phyloP scores from a whole-genome alignment of 73 alveolate genomes.

The Vitrella brassicaformis region DNA sequence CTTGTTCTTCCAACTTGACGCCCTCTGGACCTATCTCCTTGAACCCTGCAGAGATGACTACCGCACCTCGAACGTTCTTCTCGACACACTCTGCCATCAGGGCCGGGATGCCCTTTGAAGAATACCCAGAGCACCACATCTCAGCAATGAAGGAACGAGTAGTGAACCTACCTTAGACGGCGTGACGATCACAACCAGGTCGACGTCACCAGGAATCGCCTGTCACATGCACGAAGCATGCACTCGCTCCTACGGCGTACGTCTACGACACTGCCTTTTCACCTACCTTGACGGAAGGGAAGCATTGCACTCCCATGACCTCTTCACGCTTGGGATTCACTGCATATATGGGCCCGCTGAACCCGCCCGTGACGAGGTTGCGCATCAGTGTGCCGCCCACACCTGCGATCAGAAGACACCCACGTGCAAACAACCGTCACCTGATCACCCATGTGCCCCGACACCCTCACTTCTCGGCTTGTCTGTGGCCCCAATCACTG shows the following conservation, averaged over 20 bases:
- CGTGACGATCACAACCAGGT: conserved; percentile 42
- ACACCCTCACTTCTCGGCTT: conserved; percentile 16
- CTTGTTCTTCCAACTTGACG: conserved; percentile 2
- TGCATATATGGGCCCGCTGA: conserved; percentile 13
- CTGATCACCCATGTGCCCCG: too few relatives aligned
- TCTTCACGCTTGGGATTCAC: conserved; percentile 14
- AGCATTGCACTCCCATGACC: conserved; percentile 11
- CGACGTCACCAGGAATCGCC: conserved; percentile 19
- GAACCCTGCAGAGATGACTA: conserved; percentile 53
- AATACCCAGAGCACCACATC: too few relatives aligned
- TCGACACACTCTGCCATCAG: conserved; percentile 45
- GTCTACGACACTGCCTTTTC: too few relatives aligned
- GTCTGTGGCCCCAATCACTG: conserved; percentile 28
- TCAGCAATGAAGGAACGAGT: too few relatives aligned
- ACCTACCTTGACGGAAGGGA: not conserved
- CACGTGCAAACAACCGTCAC: too few relatives aligned
- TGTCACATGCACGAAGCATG: too few relatives aligned
- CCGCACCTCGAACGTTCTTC: conserved; percentile 38
- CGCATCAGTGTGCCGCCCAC: conserved; percentile 15
- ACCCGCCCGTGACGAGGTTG: conserved; percentile 8
- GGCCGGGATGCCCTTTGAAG: conserved; percentile 37
- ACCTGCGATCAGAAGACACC: too few relatives aligned
- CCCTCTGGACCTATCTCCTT: conserved; percentile 47
- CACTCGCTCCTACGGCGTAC: too few relatives aligned
- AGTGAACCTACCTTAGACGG: too few relatives aligned